Percentiles rank a stretch among this genome's conserved stretches.
Evolutionary conservation across 2,329 filamentous ascomycete species (phyloP).

Genomic region (Aspergillus udagawae): DNA sequence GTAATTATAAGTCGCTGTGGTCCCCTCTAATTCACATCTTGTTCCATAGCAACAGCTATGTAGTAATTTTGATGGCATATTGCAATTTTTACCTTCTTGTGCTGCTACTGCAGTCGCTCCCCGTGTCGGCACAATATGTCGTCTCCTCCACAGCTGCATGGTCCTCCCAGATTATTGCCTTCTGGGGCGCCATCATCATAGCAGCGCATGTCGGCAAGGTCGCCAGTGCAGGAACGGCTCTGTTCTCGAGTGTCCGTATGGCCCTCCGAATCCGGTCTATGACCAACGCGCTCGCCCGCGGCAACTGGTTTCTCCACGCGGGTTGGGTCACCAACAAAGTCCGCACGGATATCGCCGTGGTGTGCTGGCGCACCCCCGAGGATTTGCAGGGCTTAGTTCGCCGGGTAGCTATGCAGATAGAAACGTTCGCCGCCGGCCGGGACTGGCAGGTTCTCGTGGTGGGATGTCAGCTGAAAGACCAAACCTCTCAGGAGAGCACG

Average conservation of each 20-base stretch:
- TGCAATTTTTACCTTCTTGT: neutral
- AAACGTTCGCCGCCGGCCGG: neutral
- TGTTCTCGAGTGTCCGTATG: neutral
- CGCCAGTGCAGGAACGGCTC: neutral
- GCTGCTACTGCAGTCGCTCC: neutral
- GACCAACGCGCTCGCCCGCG: neutral
- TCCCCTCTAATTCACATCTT: neutral
- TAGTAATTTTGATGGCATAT: neutral
- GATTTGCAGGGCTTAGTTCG: neutral
- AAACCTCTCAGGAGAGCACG: neutral
- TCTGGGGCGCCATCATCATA: constrained; percentile 5
- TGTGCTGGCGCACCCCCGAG: neutral
- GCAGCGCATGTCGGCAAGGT: neutral
- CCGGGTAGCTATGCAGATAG: neutral
- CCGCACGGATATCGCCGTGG: neutral
- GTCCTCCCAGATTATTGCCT: constrained; percentile 2
- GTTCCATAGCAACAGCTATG: neutral
- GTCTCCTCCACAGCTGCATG: constrained; percentile 2
- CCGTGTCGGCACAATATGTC: neutral
- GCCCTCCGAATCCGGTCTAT: neutral
- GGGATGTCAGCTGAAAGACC: neutral
- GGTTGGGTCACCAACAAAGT: neutral
- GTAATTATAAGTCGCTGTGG: neutral
- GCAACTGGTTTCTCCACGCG: neutral
- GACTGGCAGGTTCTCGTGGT: neutral